These are phyloP conservation scores for Candida orba DNA, from an alignment of 805 yeast species.

Conservation along the genomic window DNA sequence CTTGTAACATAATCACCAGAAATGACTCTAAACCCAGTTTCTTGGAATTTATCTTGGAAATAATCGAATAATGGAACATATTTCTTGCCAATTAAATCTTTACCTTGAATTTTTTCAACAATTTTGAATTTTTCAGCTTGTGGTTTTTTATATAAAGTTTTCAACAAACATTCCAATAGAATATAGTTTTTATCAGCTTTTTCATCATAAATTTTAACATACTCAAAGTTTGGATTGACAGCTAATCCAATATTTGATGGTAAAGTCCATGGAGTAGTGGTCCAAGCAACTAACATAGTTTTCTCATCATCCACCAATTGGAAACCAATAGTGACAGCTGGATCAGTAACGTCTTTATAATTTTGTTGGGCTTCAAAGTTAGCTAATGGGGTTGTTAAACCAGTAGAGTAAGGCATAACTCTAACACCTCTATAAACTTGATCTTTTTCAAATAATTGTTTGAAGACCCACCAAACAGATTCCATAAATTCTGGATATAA, in stretches of 20 bases:
- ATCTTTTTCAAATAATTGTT: slow-evolving; percentile 75
- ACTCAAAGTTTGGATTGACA: slow-evolving; percentile 86
- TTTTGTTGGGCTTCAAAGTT: slow-evolving; percentile 98
- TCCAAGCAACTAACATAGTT: slow-evolving; percentile 92
- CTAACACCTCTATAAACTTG: slow-evolving; percentile 91
- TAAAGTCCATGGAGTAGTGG: slow-evolving; percentile 99
- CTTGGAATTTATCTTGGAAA: slow-evolving; percentile 69
- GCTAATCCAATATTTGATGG: slow-evolving; percentile 91
- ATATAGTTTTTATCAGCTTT: slow-evolving; percentile 75
- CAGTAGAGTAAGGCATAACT: slow-evolving; percentile 99
- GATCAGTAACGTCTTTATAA: slow-evolving; percentile 95
- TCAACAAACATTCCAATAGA: slow-evolving; percentile 73
- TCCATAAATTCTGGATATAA: slow-evolving; percentile 96
- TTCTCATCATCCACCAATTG: slow-evolving; percentile 73
- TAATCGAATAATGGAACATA: slow-evolving; percentile 82
- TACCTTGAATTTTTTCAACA: slow-evolving; percentile 75
- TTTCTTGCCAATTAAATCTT: slow-evolving; percentile 67
- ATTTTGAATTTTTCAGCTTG: slow-evolving; percentile 79
- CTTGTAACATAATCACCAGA: slow-evolving; percentile 78
- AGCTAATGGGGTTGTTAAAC: slow-evolving; percentile 91
- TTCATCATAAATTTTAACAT: slow-evolving; percentile 88
- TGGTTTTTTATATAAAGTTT: slow-evolving; percentile 90
- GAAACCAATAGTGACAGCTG: slow-evolving; percentile 91
- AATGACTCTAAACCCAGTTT: slow-evolving; percentile 76
- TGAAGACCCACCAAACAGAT: slow-evolving; percentile 98